Conservation (phyloP, 305 asterid genomes). For the Rubia balearica region DNA sequence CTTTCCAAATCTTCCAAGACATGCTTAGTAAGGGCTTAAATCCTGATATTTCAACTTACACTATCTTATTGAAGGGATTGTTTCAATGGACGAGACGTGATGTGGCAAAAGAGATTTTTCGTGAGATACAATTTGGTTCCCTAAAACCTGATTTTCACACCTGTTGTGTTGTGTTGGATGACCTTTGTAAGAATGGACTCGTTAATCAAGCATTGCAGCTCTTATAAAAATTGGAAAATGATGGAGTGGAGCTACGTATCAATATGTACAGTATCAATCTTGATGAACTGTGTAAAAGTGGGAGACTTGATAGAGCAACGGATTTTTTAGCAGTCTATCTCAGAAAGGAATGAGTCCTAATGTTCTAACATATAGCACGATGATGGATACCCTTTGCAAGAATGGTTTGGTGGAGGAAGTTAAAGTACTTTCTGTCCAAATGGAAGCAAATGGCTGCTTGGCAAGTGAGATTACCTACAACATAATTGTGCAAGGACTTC, state of each 20-base stretch:
- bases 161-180: background rate
- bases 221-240: background rate
- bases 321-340: background rate
- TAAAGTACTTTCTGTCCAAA: background rate
- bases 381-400: constrained; percentile 20
- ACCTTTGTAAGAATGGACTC: background rate
- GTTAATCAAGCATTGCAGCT: background rate
- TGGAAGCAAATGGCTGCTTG: background rate
- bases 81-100: background rate
- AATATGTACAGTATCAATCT: background rate
- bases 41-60: background rate
- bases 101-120: background rate
- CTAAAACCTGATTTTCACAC: background rate
- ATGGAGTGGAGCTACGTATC: background rate
- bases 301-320: background rate
- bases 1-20: background rate
- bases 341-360: background rate
- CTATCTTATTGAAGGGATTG: background rate
- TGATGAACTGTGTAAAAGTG: constrained; percentile 1
- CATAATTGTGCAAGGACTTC: constrained; percentile 22
- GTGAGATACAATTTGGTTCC: background rate
- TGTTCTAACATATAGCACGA: background rate
- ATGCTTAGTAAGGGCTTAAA: background rate
- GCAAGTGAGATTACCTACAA: background rate
- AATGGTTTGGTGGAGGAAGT: constrained; percentile 22